Evolutionary conservation across 1,284 basidiomycete genomes (phyloP).

Genomic region (Puccinia coronata): DNA sequence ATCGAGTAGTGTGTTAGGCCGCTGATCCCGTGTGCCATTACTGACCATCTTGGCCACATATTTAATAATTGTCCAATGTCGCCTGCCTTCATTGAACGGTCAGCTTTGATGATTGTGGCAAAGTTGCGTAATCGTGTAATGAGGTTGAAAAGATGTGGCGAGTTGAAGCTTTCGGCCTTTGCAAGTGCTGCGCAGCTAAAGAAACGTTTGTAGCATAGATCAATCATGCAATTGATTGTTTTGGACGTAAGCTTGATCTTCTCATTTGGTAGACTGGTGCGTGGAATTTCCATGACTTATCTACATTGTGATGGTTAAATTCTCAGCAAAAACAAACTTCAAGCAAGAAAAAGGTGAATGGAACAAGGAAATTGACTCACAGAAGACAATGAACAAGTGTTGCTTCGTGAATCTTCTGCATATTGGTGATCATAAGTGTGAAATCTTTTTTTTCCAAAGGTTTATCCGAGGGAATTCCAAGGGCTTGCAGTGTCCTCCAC

Average conservation of each 20-base stretch:
- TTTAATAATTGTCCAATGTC: constrained; percentile 1
- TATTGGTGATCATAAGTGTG: background rate
- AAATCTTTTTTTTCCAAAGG: background rate
- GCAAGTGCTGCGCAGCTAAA: background rate
- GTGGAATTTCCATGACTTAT: background rate
- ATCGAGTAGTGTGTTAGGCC: background rate
- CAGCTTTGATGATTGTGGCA: background rate
- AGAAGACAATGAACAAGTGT: background rate
- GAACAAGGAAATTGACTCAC: background rate
- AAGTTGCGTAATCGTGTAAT: constrained; percentile 3
- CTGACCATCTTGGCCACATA: constrained; percentile 12
- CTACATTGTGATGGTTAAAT: background rate
- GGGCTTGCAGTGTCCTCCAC: background rate
- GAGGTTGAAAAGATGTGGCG: background rate
- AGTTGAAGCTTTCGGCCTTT: background rate
- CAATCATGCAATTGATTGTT: background rate
- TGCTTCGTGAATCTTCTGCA: background rate
- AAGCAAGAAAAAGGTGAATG: background rate
- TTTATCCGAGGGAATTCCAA: background rate
- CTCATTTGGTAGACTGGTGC: background rate
- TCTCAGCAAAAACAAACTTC: background rate
- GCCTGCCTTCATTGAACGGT: constrained; percentile 3
- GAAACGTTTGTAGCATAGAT: background rate
- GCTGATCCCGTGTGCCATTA: constrained; percentile 31
- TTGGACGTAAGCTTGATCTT: background rate